Conservation (phyloP, 129 eudicot genomes). For the Helianthus annuus region DNA sequence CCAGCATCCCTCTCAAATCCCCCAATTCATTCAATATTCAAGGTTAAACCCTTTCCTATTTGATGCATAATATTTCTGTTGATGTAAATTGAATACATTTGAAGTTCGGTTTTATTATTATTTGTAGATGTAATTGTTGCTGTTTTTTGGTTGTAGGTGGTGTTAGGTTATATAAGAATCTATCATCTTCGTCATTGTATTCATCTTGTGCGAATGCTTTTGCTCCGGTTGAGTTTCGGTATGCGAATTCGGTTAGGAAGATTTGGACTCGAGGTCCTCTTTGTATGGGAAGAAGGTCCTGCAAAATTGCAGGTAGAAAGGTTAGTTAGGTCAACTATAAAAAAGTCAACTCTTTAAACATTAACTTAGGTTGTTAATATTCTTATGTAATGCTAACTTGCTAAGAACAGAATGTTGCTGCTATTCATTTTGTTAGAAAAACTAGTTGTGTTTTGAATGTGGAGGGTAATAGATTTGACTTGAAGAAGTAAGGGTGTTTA, state of each 20-base stretch:
- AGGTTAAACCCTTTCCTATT: constrained; percentile 33
- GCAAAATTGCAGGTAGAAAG: constrained; percentile 95
- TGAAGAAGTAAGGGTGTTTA: no score
- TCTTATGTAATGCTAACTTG: not conserved
- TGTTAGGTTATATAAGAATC: constrained; percentile 33
- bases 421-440: not conserved
- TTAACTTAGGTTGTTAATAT: not conserved
- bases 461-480: constrained; percentile 2
- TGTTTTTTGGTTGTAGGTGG: constrained; percentile 38
- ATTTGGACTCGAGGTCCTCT: constrained; percentile 74
- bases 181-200: constrained; percentile 44
- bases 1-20: constrained; percentile 45
- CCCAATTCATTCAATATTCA: constrained; percentile 36
- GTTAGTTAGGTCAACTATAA: constrained; percentile 30
- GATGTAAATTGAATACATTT: not conserved
- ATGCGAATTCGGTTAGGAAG: constrained; percentile 45
- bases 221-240: constrained; percentile 34
- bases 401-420: not conserved
- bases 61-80: not conserved
- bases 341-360: no score
- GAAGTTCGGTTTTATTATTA: not conserved
- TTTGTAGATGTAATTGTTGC: constrained; percentile 1
- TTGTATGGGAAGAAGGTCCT: constrained; percentile 91
- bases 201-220: constrained; percentile 43
- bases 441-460: not conserved